Base-by-base conservation (phyloP, 495 filamentous ascomycete species). In the Talaromyces ruber region DNA sequence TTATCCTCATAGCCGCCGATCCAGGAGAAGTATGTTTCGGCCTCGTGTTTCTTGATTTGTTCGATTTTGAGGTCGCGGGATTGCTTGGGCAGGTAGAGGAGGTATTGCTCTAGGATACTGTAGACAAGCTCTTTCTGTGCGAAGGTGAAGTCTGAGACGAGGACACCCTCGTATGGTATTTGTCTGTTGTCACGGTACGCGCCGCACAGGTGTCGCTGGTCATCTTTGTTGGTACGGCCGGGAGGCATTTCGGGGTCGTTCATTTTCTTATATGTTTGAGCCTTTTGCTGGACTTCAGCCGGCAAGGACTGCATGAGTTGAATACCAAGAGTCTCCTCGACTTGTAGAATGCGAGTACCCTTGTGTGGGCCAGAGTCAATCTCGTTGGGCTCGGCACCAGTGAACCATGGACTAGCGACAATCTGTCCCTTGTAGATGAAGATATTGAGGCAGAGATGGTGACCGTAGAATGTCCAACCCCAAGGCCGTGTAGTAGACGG, bases 391-490 rank as follows among this genome's bases (percentile, higher is more conserved):
- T 92, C 89, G 0, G 89, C 88, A 56, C 89, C 89, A 1, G 84
- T 87, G 72, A 92, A 92, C 75, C 84, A 88, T 2, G 89, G 89
- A 11, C 79, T 80, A 14, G 87, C 76, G 26, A 90, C 72, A 57
- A 88, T 82, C 67, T 88, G 85, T 6, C 74, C 70, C 34, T 71
- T 74, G 62, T 83, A 77, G 30, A 90, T 73, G 65, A 91, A 87
- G 39, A 89, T 75, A 68, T 84, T 84, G 24, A 91, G 74, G 60
- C 86, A 89, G 6, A 91, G 76, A 64, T 92, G 89, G 71, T 92
- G 88, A 21, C 88, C 89, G 76, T 88, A 92, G 71, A 90, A 86
- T 0, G 82, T 81, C 70, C 80, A 90, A 30, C 88, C 89, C 88
- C 88, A 92, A 6, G 87, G 83, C 9, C 70, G 45, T 11, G 69